phyloP scores from a whole-genome alignment of 2,329 filamentous ascomycete genomes.

The Fusarium veterinarium region DNA sequence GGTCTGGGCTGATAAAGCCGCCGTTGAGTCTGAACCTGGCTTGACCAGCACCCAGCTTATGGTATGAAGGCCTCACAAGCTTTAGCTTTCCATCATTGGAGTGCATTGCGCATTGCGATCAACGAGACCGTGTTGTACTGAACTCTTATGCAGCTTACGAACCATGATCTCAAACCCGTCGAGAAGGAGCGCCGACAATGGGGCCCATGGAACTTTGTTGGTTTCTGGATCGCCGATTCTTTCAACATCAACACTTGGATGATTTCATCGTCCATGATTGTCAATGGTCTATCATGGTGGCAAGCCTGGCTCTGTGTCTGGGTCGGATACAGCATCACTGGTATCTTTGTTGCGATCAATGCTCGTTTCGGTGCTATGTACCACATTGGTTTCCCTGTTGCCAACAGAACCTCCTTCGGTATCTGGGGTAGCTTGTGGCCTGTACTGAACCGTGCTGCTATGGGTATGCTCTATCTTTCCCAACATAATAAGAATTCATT shows the following conservation, averaged over 20 bases:
- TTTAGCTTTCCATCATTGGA: background rate
- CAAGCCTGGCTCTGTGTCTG: slow-evolving; percentile 91
- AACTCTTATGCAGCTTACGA: slow-evolving; percentile 69
- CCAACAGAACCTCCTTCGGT: slow-evolving; percentile 81
- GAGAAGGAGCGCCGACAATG: slow-evolving; percentile 84
- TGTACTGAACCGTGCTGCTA: slow-evolving; percentile 87
- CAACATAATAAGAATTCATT: background rate
- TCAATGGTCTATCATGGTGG: slow-evolving; percentile 86
- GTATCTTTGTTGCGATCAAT: slow-evolving; percentile 78
- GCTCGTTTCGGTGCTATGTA: slow-evolving; percentile 88
- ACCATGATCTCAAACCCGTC: slow-evolving; percentile 84
- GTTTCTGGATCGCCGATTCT: slow-evolving; percentile 86
- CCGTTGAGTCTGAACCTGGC: slow-evolving; percentile 80
- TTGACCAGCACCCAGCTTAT: slow-evolving; percentile 84
- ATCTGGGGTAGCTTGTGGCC: slow-evolving; percentile 93
- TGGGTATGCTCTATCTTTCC: slow-evolving; percentile 58
- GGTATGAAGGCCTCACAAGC: slow-evolving; percentile 55
- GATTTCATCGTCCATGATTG: slow-evolving; percentile 87
- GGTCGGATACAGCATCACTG: slow-evolving; percentile 84
- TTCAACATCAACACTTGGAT: slow-evolving; percentile 97
- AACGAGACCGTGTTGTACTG: slow-evolving; percentile 22
- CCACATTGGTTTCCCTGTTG: slow-evolving; percentile 90
- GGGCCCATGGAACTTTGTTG: slow-evolving; percentile 88
- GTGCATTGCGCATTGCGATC: background rate
- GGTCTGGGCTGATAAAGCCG: slow-evolving; percentile 68